phyloP scores from a whole-genome alignment of 345 rosid genomes.

The Cardamine chenopodiifolia region DNA sequence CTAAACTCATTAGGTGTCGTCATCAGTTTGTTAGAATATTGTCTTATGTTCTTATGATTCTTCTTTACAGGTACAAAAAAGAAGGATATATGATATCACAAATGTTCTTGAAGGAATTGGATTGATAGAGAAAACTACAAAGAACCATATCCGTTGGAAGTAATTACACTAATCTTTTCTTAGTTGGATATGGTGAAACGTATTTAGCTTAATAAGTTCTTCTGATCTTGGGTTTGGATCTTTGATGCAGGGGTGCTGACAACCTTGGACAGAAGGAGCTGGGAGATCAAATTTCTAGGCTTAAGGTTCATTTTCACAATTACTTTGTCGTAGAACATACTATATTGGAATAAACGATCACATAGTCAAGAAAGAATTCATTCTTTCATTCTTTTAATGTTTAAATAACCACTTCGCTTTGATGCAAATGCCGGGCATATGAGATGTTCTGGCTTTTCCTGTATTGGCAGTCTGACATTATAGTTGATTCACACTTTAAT shows the following conservation, averaged over 20 bases:
- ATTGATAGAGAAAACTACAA: conserved; percentile 79
- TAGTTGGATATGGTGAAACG: not conserved
- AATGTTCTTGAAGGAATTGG: conserved; percentile 86
- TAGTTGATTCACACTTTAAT: not conserved
- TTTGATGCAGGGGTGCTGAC: conserved; percentile 58
- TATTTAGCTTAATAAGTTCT: not conserved
- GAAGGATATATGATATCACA: conserved; percentile 88
- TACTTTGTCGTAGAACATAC: conserved; percentile 17
- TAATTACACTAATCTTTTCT: conserved; percentile 40
- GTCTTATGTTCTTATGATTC: conserved; percentile 24
- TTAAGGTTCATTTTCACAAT: conserved; percentile 51
- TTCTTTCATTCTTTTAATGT: not conserved
- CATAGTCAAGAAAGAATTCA: conserved; percentile 3
- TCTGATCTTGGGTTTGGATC: conserved; percentile 35
- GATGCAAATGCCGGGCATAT: not conserved
- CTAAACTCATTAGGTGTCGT: not conserved
- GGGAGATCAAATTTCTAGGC: conserved; percentile 49
- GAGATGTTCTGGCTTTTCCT: not conserved
- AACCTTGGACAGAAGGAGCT: conserved; percentile 50
- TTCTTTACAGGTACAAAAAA: conserved; percentile 69
- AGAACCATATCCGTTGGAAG: conserved; percentile 84
- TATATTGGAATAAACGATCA: conserved; percentile 7
- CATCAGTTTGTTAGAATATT: conserved; percentile 15
- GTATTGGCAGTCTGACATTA: not conserved
- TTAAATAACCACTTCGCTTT: not conserved